Evolutionary conservation across 176 grass and related monocot species (phyloP).

Genomic region (Oryza meridionalis): DNA sequence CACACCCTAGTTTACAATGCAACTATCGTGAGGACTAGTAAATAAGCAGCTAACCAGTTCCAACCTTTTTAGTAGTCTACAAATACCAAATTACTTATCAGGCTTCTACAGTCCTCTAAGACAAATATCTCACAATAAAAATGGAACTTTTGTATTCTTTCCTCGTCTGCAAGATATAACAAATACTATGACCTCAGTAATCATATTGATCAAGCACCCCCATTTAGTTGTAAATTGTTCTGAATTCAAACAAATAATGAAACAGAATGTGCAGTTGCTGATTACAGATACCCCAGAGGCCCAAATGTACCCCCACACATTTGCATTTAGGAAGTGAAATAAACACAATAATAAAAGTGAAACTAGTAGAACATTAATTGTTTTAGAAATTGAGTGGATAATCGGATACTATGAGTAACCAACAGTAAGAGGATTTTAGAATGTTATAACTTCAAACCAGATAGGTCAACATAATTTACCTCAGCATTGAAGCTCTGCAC

Average conservation of each 20-base stretch:
- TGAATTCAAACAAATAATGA: not conserved
- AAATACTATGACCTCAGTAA: not conserved
- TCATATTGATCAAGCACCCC: constrained; percentile 3
- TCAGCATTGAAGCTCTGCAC: constrained; percentile 76
- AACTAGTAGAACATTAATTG: not conserved
- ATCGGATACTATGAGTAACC: not conserved
- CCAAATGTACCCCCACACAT: not conserved
- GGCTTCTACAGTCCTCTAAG: not conserved
- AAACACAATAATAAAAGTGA: not conserved
- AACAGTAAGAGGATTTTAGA: not conserved
- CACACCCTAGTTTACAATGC: not conserved
- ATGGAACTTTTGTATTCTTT: not conserved
- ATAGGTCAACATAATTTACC: constrained; percentile 55
- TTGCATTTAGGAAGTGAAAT: constrained; percentile 12
- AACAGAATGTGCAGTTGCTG: not conserved
- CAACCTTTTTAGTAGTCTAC: not conserved
- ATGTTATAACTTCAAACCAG: not conserved
- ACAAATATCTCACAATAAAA: not conserved
- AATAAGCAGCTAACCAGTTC: not conserved
- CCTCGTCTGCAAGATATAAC: not conserved
- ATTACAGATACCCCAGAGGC: not conserved
- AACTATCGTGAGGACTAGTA: constrained; percentile 5
- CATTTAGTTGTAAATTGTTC: not conserved
- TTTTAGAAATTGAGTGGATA: constrained; percentile 14
- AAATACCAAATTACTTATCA: not conserved